Conservation (phyloP, 2,329 filamentous ascomycete species). For the Raffaelea albimanens region DNA sequence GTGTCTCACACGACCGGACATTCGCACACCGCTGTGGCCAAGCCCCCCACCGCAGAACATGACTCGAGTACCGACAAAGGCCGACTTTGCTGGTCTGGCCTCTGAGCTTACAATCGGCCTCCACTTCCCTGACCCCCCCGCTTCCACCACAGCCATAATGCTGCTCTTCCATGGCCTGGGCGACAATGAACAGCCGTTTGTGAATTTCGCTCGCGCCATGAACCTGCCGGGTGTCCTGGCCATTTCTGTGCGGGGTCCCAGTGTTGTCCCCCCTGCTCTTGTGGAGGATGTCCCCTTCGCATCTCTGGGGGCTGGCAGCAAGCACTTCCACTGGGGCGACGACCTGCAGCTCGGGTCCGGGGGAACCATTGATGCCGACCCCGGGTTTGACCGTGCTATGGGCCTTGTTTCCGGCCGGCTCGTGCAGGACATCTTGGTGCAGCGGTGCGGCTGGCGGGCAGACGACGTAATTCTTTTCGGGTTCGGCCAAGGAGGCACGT, state of each 20-base stretch:
- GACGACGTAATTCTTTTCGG: slow-evolving; percentile 56
- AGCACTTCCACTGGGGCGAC: slow-evolving; percentile 57
- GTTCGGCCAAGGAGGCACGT: slow-evolving; percentile 57
- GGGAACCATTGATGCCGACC: slow-evolving; percentile 50
- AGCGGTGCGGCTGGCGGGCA: slow-evolving; percentile 47
- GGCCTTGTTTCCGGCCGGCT: slow-evolving; percentile 38
- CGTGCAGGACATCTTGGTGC: slow-evolving; percentile 40
- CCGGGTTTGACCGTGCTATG: slow-evolving; percentile 45
- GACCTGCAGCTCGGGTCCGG: slow-evolving; percentile 46
- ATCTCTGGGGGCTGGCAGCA: slow-evolving; percentile 11
- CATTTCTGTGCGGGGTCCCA: slow-evolving; percentile 64
- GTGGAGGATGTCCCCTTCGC: slow-evolving; percentile 22
- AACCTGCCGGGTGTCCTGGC: slow-evolving; percentile 68
- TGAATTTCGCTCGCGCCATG: slow-evolving; percentile 57
- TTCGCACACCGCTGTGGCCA: no score
- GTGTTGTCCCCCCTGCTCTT: slow-evolving; percentile 56
- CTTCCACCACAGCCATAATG: slow-evolving; percentile 64
- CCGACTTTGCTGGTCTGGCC: slow-evolving; percentile 37
- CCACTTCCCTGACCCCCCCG: slow-evolving; percentile 41
- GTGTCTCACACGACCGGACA: no score
- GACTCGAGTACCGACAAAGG: slow-evolving; percentile 35
- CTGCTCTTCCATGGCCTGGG: slow-evolving; percentile 79
- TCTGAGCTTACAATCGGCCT: slow-evolving; percentile 33
- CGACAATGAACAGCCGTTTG: slow-evolving; percentile 62
- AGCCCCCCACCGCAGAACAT: neutral